phyloP scores from a whole-genome alignment of 2,329 filamentous ascomycete species.

The Plectosphaerella plurivora region DNA sequence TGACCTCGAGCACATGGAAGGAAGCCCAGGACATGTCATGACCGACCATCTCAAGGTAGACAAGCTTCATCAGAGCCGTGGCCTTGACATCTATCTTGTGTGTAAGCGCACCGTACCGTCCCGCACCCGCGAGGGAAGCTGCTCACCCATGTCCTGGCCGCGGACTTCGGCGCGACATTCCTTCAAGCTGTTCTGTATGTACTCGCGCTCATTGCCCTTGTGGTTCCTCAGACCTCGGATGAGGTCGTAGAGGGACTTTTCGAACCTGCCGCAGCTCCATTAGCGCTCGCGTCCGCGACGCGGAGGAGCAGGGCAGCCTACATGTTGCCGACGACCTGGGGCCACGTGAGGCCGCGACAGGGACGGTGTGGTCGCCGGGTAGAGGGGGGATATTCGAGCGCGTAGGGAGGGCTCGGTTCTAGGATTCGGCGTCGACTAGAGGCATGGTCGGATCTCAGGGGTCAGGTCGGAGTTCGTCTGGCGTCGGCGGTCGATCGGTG shows the following conservation, averaged over 20 bases:
- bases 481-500: not conserved
- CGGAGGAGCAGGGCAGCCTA: not conserved
- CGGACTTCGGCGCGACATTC: slow-evolving; percentile 94
- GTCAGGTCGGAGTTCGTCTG: not conserved
- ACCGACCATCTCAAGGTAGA: slow-evolving; percentile 98
- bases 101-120: not conserved
- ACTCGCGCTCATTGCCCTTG: slow-evolving; percentile 91
- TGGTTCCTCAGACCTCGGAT: slow-evolving; percentile 93
- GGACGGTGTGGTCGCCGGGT: not conserved
- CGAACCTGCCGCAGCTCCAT: slow-evolving; percentile 67
- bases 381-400: not conserved
- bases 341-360: slow-evolving; percentile 6
- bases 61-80: slow-evolving; percentile 88
- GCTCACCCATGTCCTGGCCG: slow-evolving; percentile 84
- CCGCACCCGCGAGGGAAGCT: slow-evolving; percentile 5
- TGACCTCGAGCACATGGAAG: slow-evolving; percentile 97
- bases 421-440: not conserved
- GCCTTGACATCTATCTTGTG: slow-evolving; percentile 75
- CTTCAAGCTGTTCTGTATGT: slow-evolving; percentile 87
- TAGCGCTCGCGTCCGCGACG: not conserved
- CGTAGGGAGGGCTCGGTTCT: not conserved
- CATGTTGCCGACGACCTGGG: slow-evolving; percentile 5
- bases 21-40: slow-evolving; percentile 99
- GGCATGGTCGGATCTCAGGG: slow-evolving; percentile 1
- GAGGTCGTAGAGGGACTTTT: slow-evolving; percentile 98